A percentile compares a stretch with the other conserved stretches of the same genome.
phyloP scores from a whole-genome alignment of 805 yeast species.

The Ogataea pini region DNA sequence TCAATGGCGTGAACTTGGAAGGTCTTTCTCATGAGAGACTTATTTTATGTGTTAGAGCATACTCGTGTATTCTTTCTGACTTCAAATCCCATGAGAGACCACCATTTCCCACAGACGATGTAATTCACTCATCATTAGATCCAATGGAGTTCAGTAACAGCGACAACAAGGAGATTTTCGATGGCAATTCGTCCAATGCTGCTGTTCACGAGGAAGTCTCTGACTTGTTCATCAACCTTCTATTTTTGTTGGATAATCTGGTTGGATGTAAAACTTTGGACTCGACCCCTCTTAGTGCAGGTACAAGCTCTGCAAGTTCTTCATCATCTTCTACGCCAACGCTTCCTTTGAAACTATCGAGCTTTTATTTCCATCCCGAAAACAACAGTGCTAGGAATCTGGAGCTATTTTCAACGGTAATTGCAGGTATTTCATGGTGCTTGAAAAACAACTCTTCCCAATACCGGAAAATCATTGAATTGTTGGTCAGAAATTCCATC shows the following conservation, averaged over 20 bases:
- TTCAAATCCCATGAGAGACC: conserved; percentile 60
- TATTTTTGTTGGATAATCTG: conserved; percentile 60
- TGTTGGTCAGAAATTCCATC: conserved; percentile 72
- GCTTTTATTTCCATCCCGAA: conserved; percentile 40
- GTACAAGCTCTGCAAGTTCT: conserved; percentile 22
- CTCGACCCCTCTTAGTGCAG: conserved; percentile 16
- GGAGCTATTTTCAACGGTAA: conserved; percentile 66
- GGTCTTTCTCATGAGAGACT: conserved; percentile 67
- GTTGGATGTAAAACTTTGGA: conserved; percentile 45
- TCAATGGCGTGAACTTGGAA: conserved; percentile 61
- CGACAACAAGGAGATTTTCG: conserved; percentile 43
- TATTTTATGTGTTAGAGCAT: conserved; percentile 68
- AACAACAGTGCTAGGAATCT: conserved; percentile 38
- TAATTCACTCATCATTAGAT: conserved; percentile 36
- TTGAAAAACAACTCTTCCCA: conserved; percentile 47
- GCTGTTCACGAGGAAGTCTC: conserved; percentile 73
- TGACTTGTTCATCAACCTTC: conserved; percentile 51
- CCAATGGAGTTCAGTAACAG: conserved; percentile 36
- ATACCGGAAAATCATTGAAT: conserved; percentile 67
- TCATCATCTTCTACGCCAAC: conserved; percentile 26
- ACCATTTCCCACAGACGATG: conserved; percentile 66
- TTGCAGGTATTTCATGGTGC: conserved; percentile 78
- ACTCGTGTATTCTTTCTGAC: conserved; percentile 69
- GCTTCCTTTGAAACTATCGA: conserved; percentile 40
- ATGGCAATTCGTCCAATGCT: conserved; percentile 45